A percentile compares a stretch with the other conserved stretches of the same genome.
These are phyloP conservation scores for Casuarina glauca DNA, from an alignment of 306 rosid genomes.

Conservation along the genomic window DNA sequence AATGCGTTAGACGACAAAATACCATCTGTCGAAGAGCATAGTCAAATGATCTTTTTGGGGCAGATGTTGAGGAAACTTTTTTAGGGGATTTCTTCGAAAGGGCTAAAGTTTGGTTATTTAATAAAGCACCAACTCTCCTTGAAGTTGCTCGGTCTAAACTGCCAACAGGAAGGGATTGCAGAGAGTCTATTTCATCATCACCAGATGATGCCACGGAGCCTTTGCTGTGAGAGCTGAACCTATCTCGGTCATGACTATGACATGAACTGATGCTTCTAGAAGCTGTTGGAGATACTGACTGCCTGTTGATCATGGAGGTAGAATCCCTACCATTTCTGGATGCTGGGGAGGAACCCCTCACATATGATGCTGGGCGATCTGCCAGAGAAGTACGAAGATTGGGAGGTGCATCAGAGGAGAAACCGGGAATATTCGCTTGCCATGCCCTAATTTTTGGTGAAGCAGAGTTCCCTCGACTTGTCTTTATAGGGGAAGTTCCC, in stretches of 20 bases:
- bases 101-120: slow-evolving; percentile 54
- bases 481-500: slow-evolving; percentile 70
- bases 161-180: slow-evolving; percentile 64
- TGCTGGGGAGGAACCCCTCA: slow-evolving; percentile 89
- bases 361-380: slow-evolving; percentile 79
- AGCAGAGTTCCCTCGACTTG: slow-evolving; percentile 72
- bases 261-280: slow-evolving; percentile 72
- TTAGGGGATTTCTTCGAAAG: slow-evolving; percentile 60
- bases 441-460: slow-evolving; percentile 87
- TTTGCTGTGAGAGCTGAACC: slow-evolving; percentile 72
- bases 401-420: slow-evolving; percentile 83
- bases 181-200: slow-evolving; percentile 77
- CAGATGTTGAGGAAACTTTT: slow-evolving; percentile 56
- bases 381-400: slow-evolving; percentile 84
- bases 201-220: slow-evolving; percentile 79
- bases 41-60: slow-evolving; percentile 76
- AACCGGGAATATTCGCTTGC: slow-evolving; percentile 85
- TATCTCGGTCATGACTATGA: slow-evolving; percentile 75
- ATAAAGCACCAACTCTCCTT: slow-evolving; percentile 46
- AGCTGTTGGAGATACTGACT: slow-evolving; percentile 81
- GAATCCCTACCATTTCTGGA: slow-evolving; percentile 63
- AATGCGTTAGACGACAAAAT: slow-evolving; percentile 29
- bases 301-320: slow-evolving; percentile 55
- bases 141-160: slow-evolving; percentile 59
- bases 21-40: slow-evolving; percentile 76